phyloP scores from a whole-genome alignment of 2,329 filamentous ascomycete species.

The Verticillium albo-atrum region DNA sequence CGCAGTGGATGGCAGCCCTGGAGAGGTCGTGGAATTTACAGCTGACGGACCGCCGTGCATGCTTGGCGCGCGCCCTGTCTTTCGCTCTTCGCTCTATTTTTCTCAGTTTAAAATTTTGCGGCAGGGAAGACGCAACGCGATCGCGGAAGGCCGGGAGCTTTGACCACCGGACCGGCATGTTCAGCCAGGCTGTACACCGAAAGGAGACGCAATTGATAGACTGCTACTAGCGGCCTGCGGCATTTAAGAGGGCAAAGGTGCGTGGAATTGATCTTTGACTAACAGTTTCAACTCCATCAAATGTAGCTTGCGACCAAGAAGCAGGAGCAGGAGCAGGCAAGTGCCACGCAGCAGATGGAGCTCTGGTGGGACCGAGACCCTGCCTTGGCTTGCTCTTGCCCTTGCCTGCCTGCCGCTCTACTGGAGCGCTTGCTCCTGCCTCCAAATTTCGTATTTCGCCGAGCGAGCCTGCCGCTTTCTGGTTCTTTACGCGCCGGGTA shows the following conservation, averaged over 20 bases:
- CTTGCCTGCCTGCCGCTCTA: background rate
- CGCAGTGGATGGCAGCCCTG: background rate
- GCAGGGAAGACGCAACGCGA: background rate
- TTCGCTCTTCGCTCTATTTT: background rate
- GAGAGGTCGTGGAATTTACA: background rate
- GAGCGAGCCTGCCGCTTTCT: background rate
- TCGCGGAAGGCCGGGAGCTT: background rate
- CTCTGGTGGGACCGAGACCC: background rate
- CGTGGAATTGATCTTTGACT: background rate
- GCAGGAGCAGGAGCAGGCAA: background rate
- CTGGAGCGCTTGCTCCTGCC: slow-evolving; percentile 1
- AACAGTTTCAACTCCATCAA: background rate
- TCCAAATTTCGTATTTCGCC: background rate
- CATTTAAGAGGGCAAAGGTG: background rate
- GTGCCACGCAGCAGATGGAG: background rate
- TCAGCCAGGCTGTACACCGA: background rate
- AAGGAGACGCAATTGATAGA: background rate
- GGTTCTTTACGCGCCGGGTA: background rate
- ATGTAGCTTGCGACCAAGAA: background rate
- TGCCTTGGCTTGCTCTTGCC: background rate
- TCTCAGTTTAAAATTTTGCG: background rate
- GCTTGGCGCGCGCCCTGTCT: background rate
- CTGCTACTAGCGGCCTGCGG: background rate
- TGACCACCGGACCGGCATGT: background rate
- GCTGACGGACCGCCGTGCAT: background rate